These are phyloP conservation scores for Emericellopsis atlantica DNA, from an alignment of 2,329 filamentous ascomycete species.

Conservation along the genomic window DNA sequence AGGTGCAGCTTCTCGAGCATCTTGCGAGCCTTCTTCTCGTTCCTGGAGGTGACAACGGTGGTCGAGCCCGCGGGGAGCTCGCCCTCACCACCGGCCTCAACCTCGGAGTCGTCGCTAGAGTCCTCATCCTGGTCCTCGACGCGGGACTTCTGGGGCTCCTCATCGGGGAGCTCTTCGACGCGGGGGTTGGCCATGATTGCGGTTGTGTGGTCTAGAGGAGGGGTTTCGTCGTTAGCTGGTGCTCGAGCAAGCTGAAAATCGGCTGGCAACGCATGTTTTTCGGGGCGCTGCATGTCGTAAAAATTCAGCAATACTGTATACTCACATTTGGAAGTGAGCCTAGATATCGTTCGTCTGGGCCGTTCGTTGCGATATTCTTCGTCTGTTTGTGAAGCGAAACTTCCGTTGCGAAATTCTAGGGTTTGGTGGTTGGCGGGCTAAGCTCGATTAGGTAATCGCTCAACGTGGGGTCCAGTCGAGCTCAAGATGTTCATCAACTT, in stretches of 20 bases:
- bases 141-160: slow-evolving; percentile 71
- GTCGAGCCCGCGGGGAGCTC: slow-evolving; percentile 71
- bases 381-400: slow-evolving; percentile 26
- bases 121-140: slow-evolving; percentile 59
- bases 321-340: slow-evolving; percentile 20
- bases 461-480: no score
- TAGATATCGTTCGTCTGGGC: slow-evolving; percentile 17
- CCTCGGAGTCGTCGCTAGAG: slow-evolving; percentile 63
- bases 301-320: slow-evolving; percentile 12
- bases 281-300: not conserved
- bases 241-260: not conserved
- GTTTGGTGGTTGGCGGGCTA: slow-evolving; percentile 26
- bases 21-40: slow-evolving; percentile 99
- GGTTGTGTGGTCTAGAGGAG: slow-evolving; percentile 18
- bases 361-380: slow-evolving; percentile 13
- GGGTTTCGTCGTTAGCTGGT: slow-evolving; percentile 13
- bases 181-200: slow-evolving; percentile 88
- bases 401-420: slow-evolving; percentile 28
- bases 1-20: slow-evolving; percentile 97
- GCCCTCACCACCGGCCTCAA: slow-evolving; percentile 61
- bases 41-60: slow-evolving; percentile 90
- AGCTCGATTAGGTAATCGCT: slow-evolving; percentile 9
- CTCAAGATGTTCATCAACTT: no score
- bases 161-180: slow-evolving; percentile 94
- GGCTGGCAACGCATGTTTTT: not conserved